Evolutionary conservation across 148 eudicot genomes (phyloP).

Genomic region (Arbutus unedo): DNA sequence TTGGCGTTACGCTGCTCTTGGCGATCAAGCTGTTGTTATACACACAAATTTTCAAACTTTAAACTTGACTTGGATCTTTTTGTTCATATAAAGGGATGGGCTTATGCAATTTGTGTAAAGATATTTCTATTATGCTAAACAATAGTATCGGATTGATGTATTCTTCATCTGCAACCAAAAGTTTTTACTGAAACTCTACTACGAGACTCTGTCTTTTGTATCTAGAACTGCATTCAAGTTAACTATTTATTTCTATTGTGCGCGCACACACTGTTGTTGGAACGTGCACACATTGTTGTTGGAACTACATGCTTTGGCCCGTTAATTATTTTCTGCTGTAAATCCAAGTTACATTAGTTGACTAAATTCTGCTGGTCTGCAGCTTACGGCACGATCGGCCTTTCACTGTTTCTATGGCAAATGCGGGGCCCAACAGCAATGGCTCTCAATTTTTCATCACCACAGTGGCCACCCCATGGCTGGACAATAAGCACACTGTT

Average conservation of each 20-base stretch:
- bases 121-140: background rate
- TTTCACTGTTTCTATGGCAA: constrained; percentile 96
- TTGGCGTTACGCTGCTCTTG: background rate
- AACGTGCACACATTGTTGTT: background rate
- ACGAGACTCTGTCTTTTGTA: background rate
- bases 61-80: background rate
- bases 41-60: background rate
- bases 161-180: constrained; percentile 3
- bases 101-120: background rate
- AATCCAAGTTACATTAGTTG: background rate
- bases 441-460: constrained; percentile 99
- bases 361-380: constrained; percentile 27
- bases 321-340: background rate
- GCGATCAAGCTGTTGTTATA: background rate
- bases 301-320: background rate
- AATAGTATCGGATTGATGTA: background rate
- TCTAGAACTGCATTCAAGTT: background rate
- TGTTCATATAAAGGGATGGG: background rate
- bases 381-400: constrained; percentile 98
- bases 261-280: background rate
- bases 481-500: constrained; percentile 96
- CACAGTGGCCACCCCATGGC: constrained; percentile 99
- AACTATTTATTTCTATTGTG: background rate
- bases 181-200: background rate
- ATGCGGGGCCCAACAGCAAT: constrained; percentile 92